Base-by-base conservation (phyloP, 2,329 filamentous ascomycete species). In the Arachnopeziza araneosa region DNA sequence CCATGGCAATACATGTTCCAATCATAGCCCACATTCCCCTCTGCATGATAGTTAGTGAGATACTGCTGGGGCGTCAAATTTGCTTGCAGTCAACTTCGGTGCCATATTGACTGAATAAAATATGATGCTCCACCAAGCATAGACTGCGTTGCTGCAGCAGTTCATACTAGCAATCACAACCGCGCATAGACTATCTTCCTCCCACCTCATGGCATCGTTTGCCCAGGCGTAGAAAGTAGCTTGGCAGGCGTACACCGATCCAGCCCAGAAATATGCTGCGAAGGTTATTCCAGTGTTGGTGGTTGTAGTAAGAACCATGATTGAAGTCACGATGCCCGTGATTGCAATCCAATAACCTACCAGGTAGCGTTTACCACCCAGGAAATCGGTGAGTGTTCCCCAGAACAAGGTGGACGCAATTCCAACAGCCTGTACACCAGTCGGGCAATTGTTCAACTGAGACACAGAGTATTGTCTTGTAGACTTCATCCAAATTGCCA, bases 11-110 rank as follows among this genome's bases (percentile, higher is more conserved):
- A 23, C 79, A 84, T 8, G 79, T 78, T 1, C 78, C 85, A 68
- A 90, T 87, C 87, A 89, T 89, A 2, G 86, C 86, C 80, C 83
- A 89, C 86, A 89, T 88, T n/a, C 87, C 86, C 60, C 79, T 78
- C 78, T 85, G 61, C 24, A 60, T 32, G 57, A 21, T 26, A 30
- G 53, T 56, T 19, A 61, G 23, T 19, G 23, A 44, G 8, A 50
- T 24, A 52, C 56, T 48, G 12, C 52, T 17, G n/a, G 21, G 19
- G 17, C 6, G n/a, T 32, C 12, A 48, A 30, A 50, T 26, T 26
- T 50, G 64, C 62, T 54, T 67, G 68, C 68, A 21, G 62, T 69
- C 54, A 70, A 71, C n/a, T 77, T 70, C 0, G 87, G 88, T 2
- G 87, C 88, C 71, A 83, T 81, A 1, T 81, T 79, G 0, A 86